A percentile compares a stretch with the other conserved stretches of the same genome.
phyloP scores from a whole-genome alignment of 1,284 basidiomycete species.

The Marasmius oreades region DNA sequence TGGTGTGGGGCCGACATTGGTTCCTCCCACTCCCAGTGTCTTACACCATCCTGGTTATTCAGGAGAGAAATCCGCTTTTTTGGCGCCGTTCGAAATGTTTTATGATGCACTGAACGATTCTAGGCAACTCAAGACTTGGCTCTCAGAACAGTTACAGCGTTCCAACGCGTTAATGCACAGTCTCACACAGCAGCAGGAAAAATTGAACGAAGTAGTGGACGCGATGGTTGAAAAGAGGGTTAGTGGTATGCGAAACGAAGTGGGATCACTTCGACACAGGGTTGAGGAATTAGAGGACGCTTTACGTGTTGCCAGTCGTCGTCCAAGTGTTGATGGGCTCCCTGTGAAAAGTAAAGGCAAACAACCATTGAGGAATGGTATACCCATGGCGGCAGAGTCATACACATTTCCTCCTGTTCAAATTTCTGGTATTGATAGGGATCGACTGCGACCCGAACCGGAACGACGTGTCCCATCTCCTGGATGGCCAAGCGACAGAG shows the following conservation, averaged over 20 bases:
- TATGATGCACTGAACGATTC: slow-evolving; percentile 76
- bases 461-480: slow-evolving; percentile 30
- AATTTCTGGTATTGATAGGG: slow-evolving; percentile 19
- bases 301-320: slow-evolving; percentile 34
- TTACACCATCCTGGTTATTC: slow-evolving; percentile 56
- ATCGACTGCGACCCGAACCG: slow-evolving; percentile 16
- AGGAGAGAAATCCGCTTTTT: slow-evolving; percentile 67
- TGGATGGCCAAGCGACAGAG: slow-evolving; percentile 33
- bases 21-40: slow-evolving; percentile 62
- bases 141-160: slow-evolving; percentile 66
- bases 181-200: slow-evolving; percentile 53
- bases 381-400: slow-evolving; percentile 31
- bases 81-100: slow-evolving; percentile 74
- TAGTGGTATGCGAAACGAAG: slow-evolving; percentile 52
- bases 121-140: slow-evolving; percentile 68
- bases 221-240: slow-evolving; percentile 54
- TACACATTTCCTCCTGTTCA: slow-evolving; percentile 46
- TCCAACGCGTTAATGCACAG: slow-evolving; percentile 49
- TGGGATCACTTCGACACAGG: slow-evolving; percentile 48
- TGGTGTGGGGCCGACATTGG: slow-evolving; percentile 52
- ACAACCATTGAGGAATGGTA: slow-evolving; percentile 32
- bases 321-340: slow-evolving; percentile 27
- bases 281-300: slow-evolving; percentile 58
- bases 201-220: slow-evolving; percentile 54
- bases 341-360: slow-evolving; percentile 30